A percentile compares a stretch with the other conserved stretches of the same genome.
Conservation (phyloP, 306 rosid genomes). For the Phaseolus lunatus region DNA sequence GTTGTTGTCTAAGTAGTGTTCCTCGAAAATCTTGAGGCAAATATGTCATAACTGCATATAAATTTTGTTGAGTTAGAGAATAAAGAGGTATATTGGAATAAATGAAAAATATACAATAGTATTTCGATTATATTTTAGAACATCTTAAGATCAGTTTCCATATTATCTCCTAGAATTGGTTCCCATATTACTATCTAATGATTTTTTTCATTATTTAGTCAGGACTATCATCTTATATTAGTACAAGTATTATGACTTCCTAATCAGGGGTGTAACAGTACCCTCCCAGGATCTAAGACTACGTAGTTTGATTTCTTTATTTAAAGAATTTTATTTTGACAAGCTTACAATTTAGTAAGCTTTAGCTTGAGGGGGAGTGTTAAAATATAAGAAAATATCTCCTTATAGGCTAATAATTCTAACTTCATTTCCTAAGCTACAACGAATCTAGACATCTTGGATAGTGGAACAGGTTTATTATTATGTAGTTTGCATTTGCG, state of each 20-base stretch:
- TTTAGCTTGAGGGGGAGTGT: not conserved
- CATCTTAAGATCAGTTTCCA: constrained; percentile 4
- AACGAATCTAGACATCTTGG: not conserved
- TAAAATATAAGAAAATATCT: not conserved
- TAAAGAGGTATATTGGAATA: not conserved
- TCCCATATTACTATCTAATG: not conserved
- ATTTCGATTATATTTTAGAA: not conserved
- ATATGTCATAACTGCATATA: constrained; percentile 88
- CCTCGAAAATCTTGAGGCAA: constrained; percentile 99
- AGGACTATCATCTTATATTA: not conserved
- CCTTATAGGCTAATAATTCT: not conserved
- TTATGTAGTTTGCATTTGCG: not conserved
- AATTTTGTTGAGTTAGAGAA: constrained; percentile 31
- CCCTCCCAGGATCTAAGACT: not conserved
- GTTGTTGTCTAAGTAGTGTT: constrained; percentile 84
- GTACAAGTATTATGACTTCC: not conserved
- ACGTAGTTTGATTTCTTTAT: not conserved
- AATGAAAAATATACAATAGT: not conserved
- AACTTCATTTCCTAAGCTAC: constrained; percentile 4
- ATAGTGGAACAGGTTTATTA: not conserved
- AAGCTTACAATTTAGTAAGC: not conserved
- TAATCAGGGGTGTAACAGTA: not conserved
- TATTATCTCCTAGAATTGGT: not conserved
- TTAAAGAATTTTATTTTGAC: not conserved
- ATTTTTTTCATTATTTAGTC: not conserved